Percentiles rank a stretch among this genome's conserved stretches.
Conservation (phyloP, 768 basidiomycete species). For the Leccinellum albellum region DNA sequence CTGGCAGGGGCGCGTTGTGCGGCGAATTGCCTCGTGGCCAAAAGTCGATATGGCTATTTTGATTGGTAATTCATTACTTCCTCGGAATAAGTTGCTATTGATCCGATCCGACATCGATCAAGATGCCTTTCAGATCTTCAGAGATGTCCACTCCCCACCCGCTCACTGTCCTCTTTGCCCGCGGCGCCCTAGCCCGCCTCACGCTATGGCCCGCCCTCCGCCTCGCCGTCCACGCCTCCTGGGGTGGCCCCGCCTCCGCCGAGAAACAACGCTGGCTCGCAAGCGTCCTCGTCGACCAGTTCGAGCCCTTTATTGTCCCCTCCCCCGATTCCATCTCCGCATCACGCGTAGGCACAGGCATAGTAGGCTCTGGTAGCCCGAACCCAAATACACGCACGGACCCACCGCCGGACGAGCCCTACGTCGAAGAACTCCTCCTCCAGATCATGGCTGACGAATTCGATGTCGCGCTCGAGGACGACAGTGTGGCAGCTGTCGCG, state of each 20-base stretch:
- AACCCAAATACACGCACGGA: not conserved
- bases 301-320: slow-evolving; percentile 49
- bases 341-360: not conserved
- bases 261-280: slow-evolving; percentile 89
- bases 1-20: too few species aligned
- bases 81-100: too few species aligned
- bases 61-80: too few species aligned
- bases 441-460: slow-evolving; percentile 90
- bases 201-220: slow-evolving; percentile 82
- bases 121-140: too few species aligned
- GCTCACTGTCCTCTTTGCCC: slow-evolving; percentile 70
- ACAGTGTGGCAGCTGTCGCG: slow-evolving; percentile 70
- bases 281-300: slow-evolving; percentile 73
- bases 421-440: slow-evolving; percentile 76
- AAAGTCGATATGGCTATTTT: too few species aligned
- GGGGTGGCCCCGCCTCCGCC: slow-evolving; percentile 75
- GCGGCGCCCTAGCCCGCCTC: slow-evolving; percentile 80
- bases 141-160: slow-evolving; percentile 37
- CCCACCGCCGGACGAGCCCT: slow-evolving; percentile 55
- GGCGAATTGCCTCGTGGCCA: too few species aligned
- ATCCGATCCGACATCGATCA: not conserved
- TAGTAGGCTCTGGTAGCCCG: not conserved
- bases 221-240: slow-evolving; percentile 78
- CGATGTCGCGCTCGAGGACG: slow-evolving; percentile 80
- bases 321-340: not conserved